A percentile compares a stretch with the other conserved stretches of the same genome.
These are phyloP conservation scores for Aureobasidium sp. DNA, from an alignment of 2,329 filamentous ascomycete species.

Conservation along the genomic window DNA sequence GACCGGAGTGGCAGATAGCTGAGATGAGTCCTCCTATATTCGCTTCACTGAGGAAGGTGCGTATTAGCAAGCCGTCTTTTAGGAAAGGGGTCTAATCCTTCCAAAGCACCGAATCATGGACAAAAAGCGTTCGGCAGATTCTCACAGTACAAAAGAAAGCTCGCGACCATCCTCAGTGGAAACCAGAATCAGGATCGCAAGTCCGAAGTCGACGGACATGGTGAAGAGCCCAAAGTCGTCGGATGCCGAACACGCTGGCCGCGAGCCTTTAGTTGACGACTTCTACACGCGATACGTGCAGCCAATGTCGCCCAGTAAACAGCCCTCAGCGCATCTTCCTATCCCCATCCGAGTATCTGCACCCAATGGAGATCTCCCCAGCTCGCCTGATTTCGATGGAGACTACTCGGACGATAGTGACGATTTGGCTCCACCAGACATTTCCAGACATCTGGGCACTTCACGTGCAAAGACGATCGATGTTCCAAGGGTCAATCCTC, in stretches of 20 bases:
- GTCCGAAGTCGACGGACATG: neutral
- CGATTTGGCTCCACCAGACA: neutral
- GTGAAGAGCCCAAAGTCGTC: neutral
- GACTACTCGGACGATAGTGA: neutral
- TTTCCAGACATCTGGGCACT: neutral
- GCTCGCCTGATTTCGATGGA: neutral
- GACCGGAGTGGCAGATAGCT: neutral
- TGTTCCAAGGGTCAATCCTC: neutral
- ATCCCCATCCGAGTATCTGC: neutral
- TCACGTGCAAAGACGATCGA: neutral
- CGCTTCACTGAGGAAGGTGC: constrained; percentile 6
- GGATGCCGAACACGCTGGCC: neutral
- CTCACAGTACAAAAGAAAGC: neutral
- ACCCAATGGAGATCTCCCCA: neutral
- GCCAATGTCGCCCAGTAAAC: neutral
- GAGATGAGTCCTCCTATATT: constrained; percentile 7
- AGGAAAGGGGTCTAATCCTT: neutral
- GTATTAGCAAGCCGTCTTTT: neutral
- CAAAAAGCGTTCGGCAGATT: neutral
- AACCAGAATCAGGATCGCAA: neutral
- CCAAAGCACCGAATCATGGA: neutral
- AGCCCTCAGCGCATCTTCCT: neutral
- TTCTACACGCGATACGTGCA: constrained; percentile 18
- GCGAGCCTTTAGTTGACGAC: constrained; percentile 20
- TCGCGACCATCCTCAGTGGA: constrained; percentile 4